Evolutionary conservation across 139 green algal genomes (phyloP), one percentile per base, ranked within the genome.

Genomic region (Auxenochlorella pyrenoidosa): DNA sequence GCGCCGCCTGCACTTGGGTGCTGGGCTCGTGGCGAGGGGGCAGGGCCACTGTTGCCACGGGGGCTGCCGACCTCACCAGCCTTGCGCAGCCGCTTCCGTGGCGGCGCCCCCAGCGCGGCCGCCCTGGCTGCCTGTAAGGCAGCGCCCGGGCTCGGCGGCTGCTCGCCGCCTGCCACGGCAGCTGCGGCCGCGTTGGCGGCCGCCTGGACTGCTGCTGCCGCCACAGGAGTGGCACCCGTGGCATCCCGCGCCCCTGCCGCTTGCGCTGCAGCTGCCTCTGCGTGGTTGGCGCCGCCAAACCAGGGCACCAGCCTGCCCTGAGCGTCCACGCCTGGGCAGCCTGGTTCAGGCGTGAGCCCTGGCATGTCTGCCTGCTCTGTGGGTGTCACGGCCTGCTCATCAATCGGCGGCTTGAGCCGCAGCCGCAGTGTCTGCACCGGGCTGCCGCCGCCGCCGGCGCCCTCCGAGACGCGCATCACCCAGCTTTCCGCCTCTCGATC

Each of bases 61-160:
- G 36, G 72, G 72, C 72, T 78, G 40, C 40, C 41, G 38, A 22
- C 13, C 40, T 80, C 73, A 3, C 24, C 43, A 4, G 21, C 73
- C 54, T 60, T 58, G 28, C 76, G 44, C 76, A 82, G 22, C 41
- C 76, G 44, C 76, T 68, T 82, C 43, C 76, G 76, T 12, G 76
- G 47, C 76, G 76, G 76, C 76, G 47, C 47, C 28, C 22, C 76
- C 5, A 43, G 18, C 4, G 76, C 76, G 13, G 43, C 76, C 24
- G 47, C 76, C 47, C n/a, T 65, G 18, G 76, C 76, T 10, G 76
- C 76, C 44, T 68, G 18, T 34, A 12, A 34, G 24, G 36, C 71
- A 51, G 71, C 71, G 54, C 54, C 54, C 3, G 16, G 54, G 54
- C 54, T 24, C 28, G 34, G n/a, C 8, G n/a, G n/a, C 71, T 76